Conservation (phyloP, 495 filamentous ascomycete genomes). For the Talaromyces wortmannii region DNA sequence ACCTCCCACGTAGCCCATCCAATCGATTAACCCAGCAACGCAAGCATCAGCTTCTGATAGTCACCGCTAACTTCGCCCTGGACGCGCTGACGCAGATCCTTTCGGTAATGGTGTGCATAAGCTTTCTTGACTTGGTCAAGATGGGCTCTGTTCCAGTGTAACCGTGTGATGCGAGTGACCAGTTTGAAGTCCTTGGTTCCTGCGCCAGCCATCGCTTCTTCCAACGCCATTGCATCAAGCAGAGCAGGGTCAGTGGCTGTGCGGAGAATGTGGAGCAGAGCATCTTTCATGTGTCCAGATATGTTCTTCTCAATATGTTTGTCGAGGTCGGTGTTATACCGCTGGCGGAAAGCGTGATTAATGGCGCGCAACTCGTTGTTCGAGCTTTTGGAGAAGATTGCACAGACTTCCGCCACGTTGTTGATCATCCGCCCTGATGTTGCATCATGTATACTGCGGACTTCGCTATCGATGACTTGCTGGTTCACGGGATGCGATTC, state of each 20-base stretch:
- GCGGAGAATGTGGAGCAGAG: conserved; percentile 71
- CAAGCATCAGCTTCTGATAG: conserved; percentile 56
- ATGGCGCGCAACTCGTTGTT: conserved; percentile 80
- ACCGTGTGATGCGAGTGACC: conserved; percentile 62
- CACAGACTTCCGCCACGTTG: conserved; percentile 69
- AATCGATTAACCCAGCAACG: conserved; percentile 24
- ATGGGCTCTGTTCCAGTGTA: conserved; percentile 72
- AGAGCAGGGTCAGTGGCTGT: conserved; percentile 70
- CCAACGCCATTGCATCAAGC: conserved; percentile 72
- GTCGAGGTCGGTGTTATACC: conserved; percentile 59
- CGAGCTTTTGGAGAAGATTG: conserved; percentile 63
- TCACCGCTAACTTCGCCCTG: conserved; percentile 81
- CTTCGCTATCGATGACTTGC: conserved; percentile 63
- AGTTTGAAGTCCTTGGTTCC: conserved; percentile 83
- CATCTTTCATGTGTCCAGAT: conserved; percentile 86
- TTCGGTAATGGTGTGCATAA: conserved; percentile 58
- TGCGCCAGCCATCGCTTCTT: conserved; percentile 77
- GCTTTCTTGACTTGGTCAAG: conserved; percentile 67
- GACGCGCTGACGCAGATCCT: conserved; percentile 57
- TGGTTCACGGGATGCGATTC: conserved; percentile 66
- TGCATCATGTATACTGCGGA: conserved; percentile 62
- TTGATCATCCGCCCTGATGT: conserved; percentile 65
- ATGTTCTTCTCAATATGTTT: conserved; percentile 73
- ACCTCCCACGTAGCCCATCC: too few species aligned
- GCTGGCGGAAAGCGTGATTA: conserved; percentile 57